A percentile compares a stretch with the other conserved stretches of the same genome.
Conservation (phyloP, 2,329 filamentous ascomycete genomes). For the Parascedosporium putredinis region DNA sequence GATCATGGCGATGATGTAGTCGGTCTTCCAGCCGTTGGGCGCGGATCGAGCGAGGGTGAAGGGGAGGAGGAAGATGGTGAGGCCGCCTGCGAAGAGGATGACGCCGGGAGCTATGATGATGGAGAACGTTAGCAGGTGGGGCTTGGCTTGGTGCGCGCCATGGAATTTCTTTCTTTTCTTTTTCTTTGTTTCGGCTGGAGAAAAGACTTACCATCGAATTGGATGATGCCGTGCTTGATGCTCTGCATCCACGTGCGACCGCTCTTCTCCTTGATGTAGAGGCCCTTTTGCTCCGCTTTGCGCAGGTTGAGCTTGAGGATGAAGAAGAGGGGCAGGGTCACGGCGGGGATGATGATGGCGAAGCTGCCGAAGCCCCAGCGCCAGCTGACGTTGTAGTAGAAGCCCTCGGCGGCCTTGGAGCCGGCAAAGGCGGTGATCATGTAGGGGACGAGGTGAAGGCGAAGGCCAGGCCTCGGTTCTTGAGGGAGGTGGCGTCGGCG, state of each 20-base stretch:
- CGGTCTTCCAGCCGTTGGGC: constrained; percentile 35
- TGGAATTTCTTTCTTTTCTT: no score
- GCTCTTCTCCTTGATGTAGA: constrained; percentile 25
- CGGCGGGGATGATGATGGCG: constrained; percentile 52
- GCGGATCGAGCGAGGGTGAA: constrained; percentile 43
- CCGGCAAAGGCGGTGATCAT: constrained; percentile 29
- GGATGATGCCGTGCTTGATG: constrained; percentile 30
- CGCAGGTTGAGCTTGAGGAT: constrained; percentile 46
- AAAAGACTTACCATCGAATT: constrained; percentile 38
- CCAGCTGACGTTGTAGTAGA: constrained; percentile 22
- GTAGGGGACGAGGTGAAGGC: constrained; percentile 30
- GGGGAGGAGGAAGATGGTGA: constrained; percentile 52
- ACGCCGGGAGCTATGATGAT: constrained; percentile 31
- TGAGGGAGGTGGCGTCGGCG: constrained; percentile 54
- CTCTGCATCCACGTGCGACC: constrained; percentile 30
- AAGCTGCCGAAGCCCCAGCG: constrained; percentile 45
- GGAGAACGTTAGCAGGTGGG: background rate
- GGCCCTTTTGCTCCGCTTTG: constrained; percentile 42
- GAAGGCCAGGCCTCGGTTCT: constrained; percentile 50
- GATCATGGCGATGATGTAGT: constrained; percentile 42
- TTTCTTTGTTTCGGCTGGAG: background rate
- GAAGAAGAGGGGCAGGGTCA: constrained; percentile 48
- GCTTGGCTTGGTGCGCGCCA: no score
- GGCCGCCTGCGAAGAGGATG: constrained; percentile 41
- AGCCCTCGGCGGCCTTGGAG: constrained; percentile 21